These are phyloP conservation scores for Colletotrichum caudatum DNA, from an alignment of 2,329 filamentous ascomycete species.

Conservation along the genomic window DNA sequence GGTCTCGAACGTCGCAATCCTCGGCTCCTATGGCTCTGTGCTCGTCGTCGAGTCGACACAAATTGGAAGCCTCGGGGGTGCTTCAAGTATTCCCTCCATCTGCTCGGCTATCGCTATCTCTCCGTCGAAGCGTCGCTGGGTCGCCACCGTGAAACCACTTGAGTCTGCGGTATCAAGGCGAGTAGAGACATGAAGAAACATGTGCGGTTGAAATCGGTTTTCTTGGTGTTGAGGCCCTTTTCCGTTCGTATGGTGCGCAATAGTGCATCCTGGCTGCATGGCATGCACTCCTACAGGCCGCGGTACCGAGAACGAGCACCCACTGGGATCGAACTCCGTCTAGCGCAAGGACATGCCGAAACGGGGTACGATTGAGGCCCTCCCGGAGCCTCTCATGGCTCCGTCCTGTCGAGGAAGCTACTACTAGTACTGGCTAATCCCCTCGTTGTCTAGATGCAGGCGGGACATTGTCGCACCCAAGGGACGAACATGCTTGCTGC, in stretches of 20 bases:
- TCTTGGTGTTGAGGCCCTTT: slow-evolving; percentile 4
- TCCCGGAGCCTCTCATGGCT: slow-evolving; percentile 38
- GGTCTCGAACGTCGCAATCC: neutral
- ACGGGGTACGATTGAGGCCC: slow-evolving; percentile 29
- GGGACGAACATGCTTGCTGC: slow-evolving; percentile 16
- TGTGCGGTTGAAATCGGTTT: slow-evolving; percentile 5
- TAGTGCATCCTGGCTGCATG: slow-evolving; percentile 20
- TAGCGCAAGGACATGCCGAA: slow-evolving; percentile 39
- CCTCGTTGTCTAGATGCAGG: neutral
- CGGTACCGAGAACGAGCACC: slow-evolving; percentile 8
- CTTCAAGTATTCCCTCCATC: slow-evolving; percentile 1
- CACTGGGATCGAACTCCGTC: neutral
- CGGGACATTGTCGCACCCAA: slow-evolving; percentile 1
- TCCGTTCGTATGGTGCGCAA: slow-evolving; percentile 12
- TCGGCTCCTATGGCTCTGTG: neutral
- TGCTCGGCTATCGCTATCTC: neutral
- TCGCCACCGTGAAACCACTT: neutral
- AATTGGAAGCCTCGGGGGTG: neutral
- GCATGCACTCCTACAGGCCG: slow-evolving; percentile 13
- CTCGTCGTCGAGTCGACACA: neutral
- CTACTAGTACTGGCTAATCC: slow-evolving; percentile 8
- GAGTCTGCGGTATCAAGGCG: slow-evolving; percentile 7
- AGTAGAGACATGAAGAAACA: slow-evolving; percentile 21
- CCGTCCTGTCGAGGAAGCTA: slow-evolving; percentile 23
- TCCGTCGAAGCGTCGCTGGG: neutral